Base-by-base conservation (phyloP, 257 asterid genomes). In the Eustoma russellianum region DNA sequence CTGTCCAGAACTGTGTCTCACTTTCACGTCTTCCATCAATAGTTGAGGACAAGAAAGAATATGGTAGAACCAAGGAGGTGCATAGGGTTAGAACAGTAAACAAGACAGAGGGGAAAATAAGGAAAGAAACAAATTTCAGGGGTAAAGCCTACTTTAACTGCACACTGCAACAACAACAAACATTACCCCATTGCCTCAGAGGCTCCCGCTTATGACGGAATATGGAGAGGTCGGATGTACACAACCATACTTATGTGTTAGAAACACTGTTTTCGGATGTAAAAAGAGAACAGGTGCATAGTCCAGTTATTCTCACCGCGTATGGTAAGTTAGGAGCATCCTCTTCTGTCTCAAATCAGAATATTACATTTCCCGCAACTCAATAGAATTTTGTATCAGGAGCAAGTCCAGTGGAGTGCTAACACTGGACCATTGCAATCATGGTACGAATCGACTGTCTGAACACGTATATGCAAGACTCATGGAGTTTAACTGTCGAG, bases 281-380 rank as follows among this genome's bases (percentile, higher is more conserved):
- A 72, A 17, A 12, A 17, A 41, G 15, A 9, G n/a, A n/a, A 53
- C 24, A 50, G 54, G 75, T 57, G 76, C 60, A 57, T 65, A 66
- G 73, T 77, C 57, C 65, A 68, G 69, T 61, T 68, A 53, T 66
- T 55, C 67, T 10, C 30, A 33, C 54, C 64, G 65, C 33, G 64
- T 59, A 41, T 50, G 67, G 57, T 17, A 13, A 38, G 67, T 17
- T 48, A 50, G 53, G 59, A 64, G 69, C 66, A 59, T 65, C 64
- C 47, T 41, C 50, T 54, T 64, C 46, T 50, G 56, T 53, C 70
- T 65, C 72, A 18, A 45, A 52, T 55, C 46, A 51, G 47, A 49
- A 59, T 16, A 2, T 38, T 46, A 66, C 53, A 60, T 41, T 58
- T 60, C 46, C 61, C 46, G 54, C 50, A 47, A 5, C 46, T 16